Conservation (phyloP, 1,139 yeast species). For the Pichia sp. region DNA sequence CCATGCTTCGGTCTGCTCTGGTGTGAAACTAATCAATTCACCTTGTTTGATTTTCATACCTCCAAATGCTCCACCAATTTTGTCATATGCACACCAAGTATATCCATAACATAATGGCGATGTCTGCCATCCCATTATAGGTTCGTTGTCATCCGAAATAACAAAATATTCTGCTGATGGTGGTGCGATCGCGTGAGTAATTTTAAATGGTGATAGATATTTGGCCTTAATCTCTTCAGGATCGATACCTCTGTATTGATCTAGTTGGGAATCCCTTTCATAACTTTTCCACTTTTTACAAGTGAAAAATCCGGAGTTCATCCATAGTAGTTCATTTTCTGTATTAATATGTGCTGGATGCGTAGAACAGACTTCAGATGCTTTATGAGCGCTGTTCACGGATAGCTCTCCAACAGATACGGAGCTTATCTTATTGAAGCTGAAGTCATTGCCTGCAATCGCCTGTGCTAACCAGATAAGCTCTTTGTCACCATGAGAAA, state of each 20-base stretch:
- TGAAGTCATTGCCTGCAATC: background rate
- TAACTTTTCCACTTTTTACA: background rate
- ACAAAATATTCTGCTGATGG: no score
- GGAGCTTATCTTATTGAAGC: background rate
- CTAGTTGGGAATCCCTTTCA: no score
- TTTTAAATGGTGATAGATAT: no score
- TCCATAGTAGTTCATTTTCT: background rate
- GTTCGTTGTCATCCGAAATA: no score
- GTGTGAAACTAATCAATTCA: background rate
- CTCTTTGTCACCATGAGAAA: constrained; percentile 1
- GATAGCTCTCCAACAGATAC: background rate
- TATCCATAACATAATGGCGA: background rate
- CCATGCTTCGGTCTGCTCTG: background rate
- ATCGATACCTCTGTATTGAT: no score
- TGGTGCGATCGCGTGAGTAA: no score
- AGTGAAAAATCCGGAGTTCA: background rate
- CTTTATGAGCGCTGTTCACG: background rate
- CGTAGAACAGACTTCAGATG: background rate
- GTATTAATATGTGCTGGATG: background rate
- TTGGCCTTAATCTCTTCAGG: no score
- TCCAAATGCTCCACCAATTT: background rate
- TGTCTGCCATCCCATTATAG: background rate
- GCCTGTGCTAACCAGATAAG: background rate
- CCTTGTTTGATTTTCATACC: background rate
- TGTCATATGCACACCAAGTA: constrained; percentile 3